Conservation (phyloP, 140 eudicot genomes). For the Senecio squalidus region DNA sequence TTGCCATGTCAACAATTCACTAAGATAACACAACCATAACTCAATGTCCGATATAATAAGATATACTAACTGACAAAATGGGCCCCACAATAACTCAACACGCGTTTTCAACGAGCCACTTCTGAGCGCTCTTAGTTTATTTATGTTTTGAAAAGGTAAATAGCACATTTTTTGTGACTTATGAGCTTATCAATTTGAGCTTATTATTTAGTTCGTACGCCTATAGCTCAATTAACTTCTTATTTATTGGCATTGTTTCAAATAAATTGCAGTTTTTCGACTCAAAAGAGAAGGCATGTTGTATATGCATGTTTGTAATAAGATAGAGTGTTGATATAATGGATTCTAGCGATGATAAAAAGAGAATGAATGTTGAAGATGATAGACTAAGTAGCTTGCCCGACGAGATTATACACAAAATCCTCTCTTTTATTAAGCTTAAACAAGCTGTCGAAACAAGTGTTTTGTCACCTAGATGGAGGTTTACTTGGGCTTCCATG, state of each 20-base stretch:
- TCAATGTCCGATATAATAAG: too few relatives aligned
- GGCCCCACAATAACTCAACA: too few relatives aligned
- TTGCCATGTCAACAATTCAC: too few relatives aligned
- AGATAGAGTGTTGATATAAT: not conserved
- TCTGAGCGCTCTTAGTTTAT: too few relatives aligned
- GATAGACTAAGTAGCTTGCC: slow-evolving; percentile 29
- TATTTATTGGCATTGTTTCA: not conserved
- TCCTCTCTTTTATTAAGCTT: slow-evolving; percentile 7
- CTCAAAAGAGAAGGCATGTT: not conserved
- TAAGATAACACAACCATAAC: too few relatives aligned
- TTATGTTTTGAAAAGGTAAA: too few relatives aligned
- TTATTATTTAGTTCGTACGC: too few relatives aligned
- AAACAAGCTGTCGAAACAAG: not conserved
- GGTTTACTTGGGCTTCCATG: slow-evolving; percentile 17
- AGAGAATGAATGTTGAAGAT: not conserved
- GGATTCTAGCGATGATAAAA: not conserved
- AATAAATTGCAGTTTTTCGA: not conserved
- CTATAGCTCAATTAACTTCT: too few relatives aligned
- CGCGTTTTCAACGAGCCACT: too few relatives aligned
- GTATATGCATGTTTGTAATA: not conserved
- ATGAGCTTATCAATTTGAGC: too few relatives aligned
- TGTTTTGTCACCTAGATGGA: slow-evolving; percentile 12
- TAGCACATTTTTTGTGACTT: too few relatives aligned
- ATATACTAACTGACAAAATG: too few relatives aligned
- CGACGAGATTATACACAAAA: slow-evolving; percentile 9